Conservation (phyloP, 1,284 basidiomycete genomes). For the Gomphus bonarii region DNA sequence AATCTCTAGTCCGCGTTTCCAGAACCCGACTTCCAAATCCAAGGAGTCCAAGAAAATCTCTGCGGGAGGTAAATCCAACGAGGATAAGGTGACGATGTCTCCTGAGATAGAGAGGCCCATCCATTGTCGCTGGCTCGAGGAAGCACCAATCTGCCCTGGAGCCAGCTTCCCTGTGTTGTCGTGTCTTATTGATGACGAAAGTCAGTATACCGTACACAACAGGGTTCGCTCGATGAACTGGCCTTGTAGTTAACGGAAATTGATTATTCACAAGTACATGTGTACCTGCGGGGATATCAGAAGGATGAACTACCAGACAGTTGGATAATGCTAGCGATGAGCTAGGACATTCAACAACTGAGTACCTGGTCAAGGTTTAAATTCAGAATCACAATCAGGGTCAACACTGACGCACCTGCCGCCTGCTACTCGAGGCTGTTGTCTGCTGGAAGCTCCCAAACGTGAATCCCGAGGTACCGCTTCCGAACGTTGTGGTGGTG, state of each 20-base stretch:
- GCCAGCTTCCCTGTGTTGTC: conserved; percentile 64
- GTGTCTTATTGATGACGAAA: conserved; percentile 35
- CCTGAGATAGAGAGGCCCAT: conserved; percentile 72
- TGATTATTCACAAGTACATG: conserved; percentile 67
- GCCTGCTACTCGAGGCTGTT: neutral
- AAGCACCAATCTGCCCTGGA: conserved; percentile 56
- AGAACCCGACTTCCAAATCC: conserved; percentile 74
- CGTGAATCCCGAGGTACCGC: neutral
- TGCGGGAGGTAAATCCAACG: conserved; percentile 47
- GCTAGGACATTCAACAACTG: conserved; percentile 46
- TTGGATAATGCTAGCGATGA: conserved; percentile 72
- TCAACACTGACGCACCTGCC: neutral
- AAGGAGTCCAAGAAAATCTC: conserved; percentile 68
- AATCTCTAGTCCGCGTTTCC: conserved; percentile 53
- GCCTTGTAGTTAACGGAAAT: conserved; percentile 68
- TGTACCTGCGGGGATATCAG: conserved; percentile 61
- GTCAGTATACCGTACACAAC: neutral
- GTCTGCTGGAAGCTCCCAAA: neutral
- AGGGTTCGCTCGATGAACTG: conserved; percentile 20
- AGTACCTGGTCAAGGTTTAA: conserved; percentile 33
- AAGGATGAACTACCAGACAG: conserved; percentile 67
- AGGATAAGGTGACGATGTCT: conserved; percentile 64
- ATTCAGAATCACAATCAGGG: neutral
- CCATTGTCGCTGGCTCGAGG: conserved; percentile 74
- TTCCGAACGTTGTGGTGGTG: conserved; percentile 2